Conservation (phyloP, 176 grass and related monocot species). For the Juncus effusus region DNA sequence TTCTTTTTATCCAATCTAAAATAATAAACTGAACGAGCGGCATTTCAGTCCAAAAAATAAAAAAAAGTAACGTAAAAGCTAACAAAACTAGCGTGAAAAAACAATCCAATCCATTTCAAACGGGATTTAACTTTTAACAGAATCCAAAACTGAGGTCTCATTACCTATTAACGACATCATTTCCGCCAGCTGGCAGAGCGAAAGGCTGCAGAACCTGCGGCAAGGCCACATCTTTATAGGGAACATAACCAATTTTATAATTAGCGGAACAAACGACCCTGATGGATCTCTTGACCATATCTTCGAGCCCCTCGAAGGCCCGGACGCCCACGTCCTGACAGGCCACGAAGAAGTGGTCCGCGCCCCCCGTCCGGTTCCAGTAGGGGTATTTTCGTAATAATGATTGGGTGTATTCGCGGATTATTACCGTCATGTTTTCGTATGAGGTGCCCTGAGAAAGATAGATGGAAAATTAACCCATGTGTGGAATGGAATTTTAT, state of each 20-base stretch:
- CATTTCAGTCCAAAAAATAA: no score
- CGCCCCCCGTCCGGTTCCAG: slow-evolving; percentile 92
- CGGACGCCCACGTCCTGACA: slow-evolving; percentile 98
- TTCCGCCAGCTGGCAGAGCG: slow-evolving; percentile 84
- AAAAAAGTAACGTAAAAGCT: no score
- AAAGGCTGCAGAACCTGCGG: slow-evolving; percentile 95
- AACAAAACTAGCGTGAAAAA: no score
- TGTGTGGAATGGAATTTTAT: no score
- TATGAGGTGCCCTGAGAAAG: slow-evolving; percentile 77
- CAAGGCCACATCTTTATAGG: slow-evolving; percentile 85
- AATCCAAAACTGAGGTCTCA: no score
- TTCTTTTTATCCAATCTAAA: no score
- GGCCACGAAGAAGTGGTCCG: slow-evolving; percentile 86
- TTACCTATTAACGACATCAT: slow-evolving; percentile 91
- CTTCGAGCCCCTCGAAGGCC: slow-evolving; percentile 78
- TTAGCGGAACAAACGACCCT: slow-evolving; percentile 83
- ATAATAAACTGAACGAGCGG: no score
- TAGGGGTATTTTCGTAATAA: slow-evolving; percentile 93
- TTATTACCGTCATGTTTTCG: slow-evolving; percentile 92
- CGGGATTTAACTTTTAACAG: no score
- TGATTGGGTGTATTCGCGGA: slow-evolving; percentile 64
- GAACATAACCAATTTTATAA: slow-evolving; percentile 83
- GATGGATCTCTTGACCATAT: slow-evolving; percentile 87
- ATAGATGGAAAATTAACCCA: no score
- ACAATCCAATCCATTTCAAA: no score